Evolutionary conservation across 2,329 filamentous ascomycete genomes (phyloP), one percentile per base, ranked within the genome.

Genomic region (Endoconidiophora laricicola): DNA sequence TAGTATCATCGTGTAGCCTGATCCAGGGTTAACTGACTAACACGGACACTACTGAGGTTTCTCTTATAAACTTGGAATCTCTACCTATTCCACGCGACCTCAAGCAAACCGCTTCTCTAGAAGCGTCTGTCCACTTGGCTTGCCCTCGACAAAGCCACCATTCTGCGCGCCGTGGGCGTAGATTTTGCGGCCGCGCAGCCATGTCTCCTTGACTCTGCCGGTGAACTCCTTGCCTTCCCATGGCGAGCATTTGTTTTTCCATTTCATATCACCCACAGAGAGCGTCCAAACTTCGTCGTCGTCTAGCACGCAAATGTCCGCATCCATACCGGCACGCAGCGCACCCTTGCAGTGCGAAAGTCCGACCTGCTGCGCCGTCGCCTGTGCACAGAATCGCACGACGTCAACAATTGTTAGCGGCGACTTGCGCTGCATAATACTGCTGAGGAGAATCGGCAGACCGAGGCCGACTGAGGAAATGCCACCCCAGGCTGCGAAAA

Each of bases 401-500:
- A 96, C 80, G 59, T 95, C 85, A 52, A 83, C 70, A 20, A 95
- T 64, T n/a, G 62, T 64, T 39, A 56, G 51, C 0, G 64, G 73
- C 46, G 61, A 65, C 56, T 60, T 64, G 57, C 66, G 65, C 6
- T 69, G 62, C 29, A 72, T 65, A 41, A 75, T 68, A 42, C 86
- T 79, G 0, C 86, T 88, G 78, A 88, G 82, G 4, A 98, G 73
- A 56, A 98, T 94, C 3, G 86, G 86, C 3, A 98, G 73, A 0
- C 91, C 91, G 1, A 98, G 76, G 0, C 91, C 91, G 16, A 98
- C 90, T 3, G 84, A 91, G 3, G 85, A 90, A 60, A 98, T 94
- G 12, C 91, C 91, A 49, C 91, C 91, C 91, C 91, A 98, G 1
- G 88, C 88, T 3, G 83, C 79, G 66, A 96, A 91, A 72, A 98